Base-by-base conservation (phyloP, 2,329 filamentous ascomycete genomes). In the Apiospora pterosperma region DNA sequence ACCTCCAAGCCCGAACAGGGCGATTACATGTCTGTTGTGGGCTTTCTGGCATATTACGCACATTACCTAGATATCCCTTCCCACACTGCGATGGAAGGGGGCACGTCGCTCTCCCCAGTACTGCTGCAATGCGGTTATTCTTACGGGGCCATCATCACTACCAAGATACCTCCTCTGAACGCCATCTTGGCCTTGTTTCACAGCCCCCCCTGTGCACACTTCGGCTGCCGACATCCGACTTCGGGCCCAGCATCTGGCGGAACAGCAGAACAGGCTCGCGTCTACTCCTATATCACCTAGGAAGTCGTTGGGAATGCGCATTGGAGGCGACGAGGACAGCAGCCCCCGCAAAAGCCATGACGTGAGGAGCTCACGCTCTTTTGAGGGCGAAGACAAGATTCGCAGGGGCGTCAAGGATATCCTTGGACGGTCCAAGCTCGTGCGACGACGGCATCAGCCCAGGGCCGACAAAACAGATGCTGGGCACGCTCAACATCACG, bases 21-120 rank as follows among this genome's bases (percentile, higher is more conserved):
- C 42, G 96, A 99, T 75, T 98, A 96, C 77, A 85, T 87, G 61
- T 92, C 93, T 11, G 86, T 97, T 31, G 86, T 90, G n/a, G 93
- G 89, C 10, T 95, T 97, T 73, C 81, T 96, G 71, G 78, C 90
- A 44, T 85, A 90, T 71, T 97, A 96, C 72, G 78, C 93, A 44
- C 84, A 90, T 67, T 79, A 82, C 63, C 79, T 93, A 65, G 78
- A 84, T 44, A 78, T 79, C n/a, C 58, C 62, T 12, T 36, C 44
- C 31, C 55, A 62, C 44, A 41, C 61, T 28, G 59, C 19, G 19
- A 59, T 61, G 21, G 60, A 61, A 28, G 41, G 61, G 2, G 41
- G 61, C 60, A 38, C 66, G 60, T 16, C 69, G 36, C 39, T 63
- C 2, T 69, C 68, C 1, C 78, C 76, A 2, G 63, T 81, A 59